phyloP scores from a whole-genome alignment of 139 green algal genomes.

The Dunaliella sp. region DNA sequence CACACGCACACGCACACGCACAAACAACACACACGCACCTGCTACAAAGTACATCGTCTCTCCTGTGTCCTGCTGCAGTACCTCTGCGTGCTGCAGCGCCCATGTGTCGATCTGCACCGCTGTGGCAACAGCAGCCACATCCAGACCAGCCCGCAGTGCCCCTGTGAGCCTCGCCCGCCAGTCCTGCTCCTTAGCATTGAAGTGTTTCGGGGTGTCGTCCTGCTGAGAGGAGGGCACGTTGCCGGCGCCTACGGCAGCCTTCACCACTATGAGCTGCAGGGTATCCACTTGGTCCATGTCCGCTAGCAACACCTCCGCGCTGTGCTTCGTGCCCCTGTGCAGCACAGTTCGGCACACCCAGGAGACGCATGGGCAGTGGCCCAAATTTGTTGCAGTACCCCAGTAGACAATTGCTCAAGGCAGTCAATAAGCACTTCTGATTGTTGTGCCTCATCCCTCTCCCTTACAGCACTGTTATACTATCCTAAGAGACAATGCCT shows the following conservation, averaged over 20 bases:
- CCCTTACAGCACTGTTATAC: no score
- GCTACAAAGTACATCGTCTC: not conserved
- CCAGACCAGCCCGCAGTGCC: not conserved
- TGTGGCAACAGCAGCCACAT: not conserved
- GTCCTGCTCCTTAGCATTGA: not conserved
- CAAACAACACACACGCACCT: not conserved
- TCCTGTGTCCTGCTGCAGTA: not conserved
- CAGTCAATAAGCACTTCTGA: no score
- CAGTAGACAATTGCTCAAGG: no score
- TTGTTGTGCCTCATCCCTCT: no score
- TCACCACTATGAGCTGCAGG: not conserved
- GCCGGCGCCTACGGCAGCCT: no score
- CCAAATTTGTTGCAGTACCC: no score
- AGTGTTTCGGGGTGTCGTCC: not conserved
- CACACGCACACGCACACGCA: no score
- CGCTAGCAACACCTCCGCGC: not conserved
- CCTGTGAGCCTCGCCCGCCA: not conserved
- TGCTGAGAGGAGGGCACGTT: not conserved
- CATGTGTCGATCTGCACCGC: not conserved
- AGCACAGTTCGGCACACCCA: no score
- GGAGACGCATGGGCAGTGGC: no score
- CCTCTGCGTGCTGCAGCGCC: not conserved
- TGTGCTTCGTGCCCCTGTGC: not conserved
- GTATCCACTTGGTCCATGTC: not conserved
- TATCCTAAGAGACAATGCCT: no score